A percentile compares a stretch with the other conserved stretches of the same genome.
These are phyloP conservation scores for Vitis riparia DNA, from an alignment of 164 flowering plant genomes.

Conservation along the genomic window DNA sequence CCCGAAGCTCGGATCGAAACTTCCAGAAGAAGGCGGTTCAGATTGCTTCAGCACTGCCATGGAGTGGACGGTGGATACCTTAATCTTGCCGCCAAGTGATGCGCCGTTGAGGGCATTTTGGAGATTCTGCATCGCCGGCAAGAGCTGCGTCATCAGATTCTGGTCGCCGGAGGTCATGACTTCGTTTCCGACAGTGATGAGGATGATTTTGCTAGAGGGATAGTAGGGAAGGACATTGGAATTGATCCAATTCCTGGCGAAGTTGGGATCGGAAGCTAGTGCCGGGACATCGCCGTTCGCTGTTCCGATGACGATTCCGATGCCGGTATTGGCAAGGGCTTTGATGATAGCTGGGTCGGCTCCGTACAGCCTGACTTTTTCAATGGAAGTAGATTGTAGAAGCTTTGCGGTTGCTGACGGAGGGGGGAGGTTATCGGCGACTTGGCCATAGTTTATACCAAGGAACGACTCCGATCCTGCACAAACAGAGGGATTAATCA, in stretches of 20 bases:
- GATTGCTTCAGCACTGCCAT: slow-evolving; percentile 42
- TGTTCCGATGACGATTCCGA: slow-evolving; percentile 72
- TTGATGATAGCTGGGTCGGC: slow-evolving; percentile 79
- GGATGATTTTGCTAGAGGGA: slow-evolving; percentile 72
- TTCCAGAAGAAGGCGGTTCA: slow-evolving; percentile 55
- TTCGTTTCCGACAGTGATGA: slow-evolving; percentile 87
- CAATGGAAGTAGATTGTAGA: slow-evolving; percentile 61
- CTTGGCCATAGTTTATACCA: slow-evolving; percentile 87
- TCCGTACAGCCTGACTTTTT: slow-evolving; percentile 75
- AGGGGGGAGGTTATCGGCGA: slow-evolving; percentile 89
- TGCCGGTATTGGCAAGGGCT: slow-evolving; percentile 78
- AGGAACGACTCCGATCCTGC: slow-evolving; percentile 73
- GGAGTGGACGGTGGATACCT: slow-evolving; percentile 52
- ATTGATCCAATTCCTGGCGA: slow-evolving; percentile 69
- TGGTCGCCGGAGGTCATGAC: slow-evolving; percentile 54
- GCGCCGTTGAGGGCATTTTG: slow-evolving; percentile 60
- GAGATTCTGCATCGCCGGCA: slow-evolving; percentile 85
- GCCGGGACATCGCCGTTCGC: slow-evolving; percentile 77
- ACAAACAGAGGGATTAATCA: slow-evolving; percentile 3
- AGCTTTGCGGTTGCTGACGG: slow-evolving; percentile 72
- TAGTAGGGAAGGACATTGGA: slow-evolving; percentile 74
- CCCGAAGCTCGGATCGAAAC: slow-evolving; percentile 23
- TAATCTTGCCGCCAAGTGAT: slow-evolving; percentile 38
- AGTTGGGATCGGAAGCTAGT: slow-evolving; percentile 68
- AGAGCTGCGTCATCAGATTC: slow-evolving; percentile 41